These are phyloP conservation scores for Neurospora tetraspora DNA, from an alignment of 495 filamentous ascomycete species.

Conservation along the genomic window DNA sequence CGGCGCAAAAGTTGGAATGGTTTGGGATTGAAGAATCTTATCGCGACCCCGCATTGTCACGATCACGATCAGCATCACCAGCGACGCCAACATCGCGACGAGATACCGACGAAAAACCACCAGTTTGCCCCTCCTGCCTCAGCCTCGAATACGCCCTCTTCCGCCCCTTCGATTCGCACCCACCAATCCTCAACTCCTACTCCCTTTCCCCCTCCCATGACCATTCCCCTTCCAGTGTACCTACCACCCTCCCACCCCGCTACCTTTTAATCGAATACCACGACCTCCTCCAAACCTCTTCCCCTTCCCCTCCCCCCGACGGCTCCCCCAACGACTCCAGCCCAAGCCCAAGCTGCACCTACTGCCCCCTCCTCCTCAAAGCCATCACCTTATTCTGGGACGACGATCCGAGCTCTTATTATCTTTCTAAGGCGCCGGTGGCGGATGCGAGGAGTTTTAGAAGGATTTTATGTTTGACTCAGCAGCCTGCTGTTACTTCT, in stretches of 20 bases:
- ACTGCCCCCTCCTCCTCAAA: constrained; percentile 2
- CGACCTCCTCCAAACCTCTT: background rate
- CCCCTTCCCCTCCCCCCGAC: background rate
- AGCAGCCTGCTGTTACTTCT: background rate
- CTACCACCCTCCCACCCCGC: background rate
- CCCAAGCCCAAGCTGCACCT: background rate
- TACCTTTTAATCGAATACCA: background rate
- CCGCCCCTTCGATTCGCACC: background rate
- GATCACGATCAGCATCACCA: background rate
- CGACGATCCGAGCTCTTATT: background rate
- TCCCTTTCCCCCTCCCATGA: background rate
- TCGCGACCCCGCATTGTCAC: background rate
- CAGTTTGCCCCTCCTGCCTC: background rate
- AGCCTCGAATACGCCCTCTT: background rate
- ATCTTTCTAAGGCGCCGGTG: background rate
- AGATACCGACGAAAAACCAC: background rate
- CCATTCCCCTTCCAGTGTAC: background rate
- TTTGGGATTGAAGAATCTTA: background rate
- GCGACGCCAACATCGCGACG: background rate
- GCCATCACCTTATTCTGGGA: constrained; percentile 7
- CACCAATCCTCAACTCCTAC: background rate
- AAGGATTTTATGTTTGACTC: background rate
- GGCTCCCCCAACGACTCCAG: background rate
- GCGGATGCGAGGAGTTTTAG: background rate
- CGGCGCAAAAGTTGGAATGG: background rate